Evolutionary conservation across 2,329 filamentous ascomycete genomes (phyloP).

Genomic region (Hypoxylon sp.): DNA sequence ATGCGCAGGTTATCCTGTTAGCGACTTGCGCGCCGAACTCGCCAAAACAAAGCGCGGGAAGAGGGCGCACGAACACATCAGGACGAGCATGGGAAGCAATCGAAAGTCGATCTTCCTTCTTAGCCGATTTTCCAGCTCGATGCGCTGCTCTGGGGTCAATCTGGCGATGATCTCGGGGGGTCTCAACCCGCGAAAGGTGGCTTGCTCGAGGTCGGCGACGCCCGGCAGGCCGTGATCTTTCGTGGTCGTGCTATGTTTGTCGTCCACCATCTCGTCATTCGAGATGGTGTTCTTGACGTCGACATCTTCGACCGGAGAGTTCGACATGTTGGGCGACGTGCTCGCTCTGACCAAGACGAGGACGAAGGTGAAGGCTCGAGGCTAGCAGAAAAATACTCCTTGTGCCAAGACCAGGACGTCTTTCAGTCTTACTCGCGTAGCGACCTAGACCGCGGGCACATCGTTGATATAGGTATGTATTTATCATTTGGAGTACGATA

Average conservation of each 20-base stretch:
- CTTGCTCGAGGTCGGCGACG: conserved; percentile 36
- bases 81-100: conserved; percentile 70
- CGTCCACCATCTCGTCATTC: conserved; percentile 25
- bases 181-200: conserved; percentile 39
- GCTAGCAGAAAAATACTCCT: too few relatives aligned
- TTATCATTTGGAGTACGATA: conserved; percentile 1
- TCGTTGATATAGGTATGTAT: conserved; percentile 14
- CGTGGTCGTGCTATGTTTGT: conserved; percentile 21
- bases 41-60: background rate
- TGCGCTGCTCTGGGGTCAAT: conserved; percentile 60
- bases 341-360: background rate
- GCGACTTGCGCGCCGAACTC: background rate
- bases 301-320: conserved; percentile 23
- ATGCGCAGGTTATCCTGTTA: conserved; percentile 1
- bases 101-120: conserved; percentile 70
- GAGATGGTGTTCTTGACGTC: conserved; percentile 24
- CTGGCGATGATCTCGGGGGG: conserved; percentile 49
- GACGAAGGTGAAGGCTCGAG: too few relatives aligned
- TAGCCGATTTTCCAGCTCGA: conserved; percentile 62
- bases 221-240: conserved; percentile 16
- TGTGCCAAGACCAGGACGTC: too few relatives aligned
- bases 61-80: conserved; percentile 59
- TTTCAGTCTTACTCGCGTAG: too few relatives aligned
- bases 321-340: conserved; percentile 22
- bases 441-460: too few relatives aligned